A percentile compares a stretch with the other conserved stretches of the same genome.
Evolutionary conservation across 1,284 basidiomycete species (phyloP).

Genomic region (Pyrrhoderma noxium): DNA sequence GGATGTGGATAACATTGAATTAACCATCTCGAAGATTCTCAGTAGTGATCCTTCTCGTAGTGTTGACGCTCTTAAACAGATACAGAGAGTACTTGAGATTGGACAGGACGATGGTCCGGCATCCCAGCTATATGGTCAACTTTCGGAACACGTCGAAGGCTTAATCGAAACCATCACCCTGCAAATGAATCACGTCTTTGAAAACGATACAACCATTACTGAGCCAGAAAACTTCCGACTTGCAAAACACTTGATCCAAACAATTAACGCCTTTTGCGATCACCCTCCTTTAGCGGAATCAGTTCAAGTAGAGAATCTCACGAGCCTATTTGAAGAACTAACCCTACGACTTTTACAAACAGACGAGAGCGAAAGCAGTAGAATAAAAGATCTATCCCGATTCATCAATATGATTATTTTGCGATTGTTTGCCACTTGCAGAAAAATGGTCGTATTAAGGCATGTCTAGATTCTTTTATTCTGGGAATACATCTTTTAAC

Average conservation of each 20-base stretch:
- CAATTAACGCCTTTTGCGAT: conserved; percentile 87
- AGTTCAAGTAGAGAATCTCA: conserved; percentile 72
- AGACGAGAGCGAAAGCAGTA: conserved; percentile 70
- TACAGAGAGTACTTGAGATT: conserved; percentile 74
- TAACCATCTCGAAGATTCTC: conserved; percentile 76
- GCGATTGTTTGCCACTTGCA: conserved; percentile 85
- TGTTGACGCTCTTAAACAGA: conserved; percentile 90
- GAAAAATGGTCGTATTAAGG: conserved; percentile 90
- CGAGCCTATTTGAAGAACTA: conserved; percentile 77
- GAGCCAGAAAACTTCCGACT: conserved; percentile 79
- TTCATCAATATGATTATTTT: conserved; percentile 99
- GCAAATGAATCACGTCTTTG: conserved; percentile 86
- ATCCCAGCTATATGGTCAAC: conserved; percentile 62
- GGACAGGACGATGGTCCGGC: conserved; percentile 66
- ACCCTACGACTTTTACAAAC: conserved; percentile 87
- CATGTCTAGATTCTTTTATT: conserved; percentile 32
- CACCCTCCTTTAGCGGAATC: conserved; percentile 77
- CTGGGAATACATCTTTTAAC: conserved; percentile 8
- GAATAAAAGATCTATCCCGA: conserved; percentile 83
- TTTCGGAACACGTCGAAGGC: conserved; percentile 81
- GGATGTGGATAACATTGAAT: conserved; percentile 51
- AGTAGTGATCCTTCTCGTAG: conserved; percentile 80
- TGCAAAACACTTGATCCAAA: conserved; percentile 94
- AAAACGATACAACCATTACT: conserved; percentile 64
- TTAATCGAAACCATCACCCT: conserved; percentile 81